Evolutionary conservation across 2,329 filamentous ascomycete species (phyloP), one percentile per base, ranked within the genome.

Genomic region (Diaporthe citri): DNA sequence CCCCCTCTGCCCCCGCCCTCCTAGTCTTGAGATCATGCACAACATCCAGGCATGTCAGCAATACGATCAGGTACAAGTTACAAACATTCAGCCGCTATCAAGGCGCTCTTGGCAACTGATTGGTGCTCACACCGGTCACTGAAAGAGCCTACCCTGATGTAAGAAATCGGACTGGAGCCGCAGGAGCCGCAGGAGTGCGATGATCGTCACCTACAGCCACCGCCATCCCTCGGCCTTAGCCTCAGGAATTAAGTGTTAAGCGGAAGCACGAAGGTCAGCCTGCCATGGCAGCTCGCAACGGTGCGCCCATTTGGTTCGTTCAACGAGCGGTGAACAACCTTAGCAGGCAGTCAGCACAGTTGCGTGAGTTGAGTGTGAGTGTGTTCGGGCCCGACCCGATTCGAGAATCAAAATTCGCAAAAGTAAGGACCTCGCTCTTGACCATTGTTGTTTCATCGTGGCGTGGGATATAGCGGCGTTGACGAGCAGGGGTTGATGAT

Each of bases 291-390:
- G 15, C 52, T 56, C 34, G 22, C 34, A 3, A 28, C 22, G 10
- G 22, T 41, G n/a, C 6, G 36, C 12, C 13, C 31, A 41, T 25
- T 25, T 28, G 57, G 57, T 28, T 25, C 12, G 17, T 28, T 28
- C 36, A 41, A 41, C 57, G 36, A 60, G 57, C 57, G 57, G 57
- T 60, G 57, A 60, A 60, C 13, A 41, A 28, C 22, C 36, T 41
- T 60, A 60, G 57, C 22, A 34, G 34, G 57, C 57, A 28, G 57
- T 60, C 36, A 60, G 57, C 57, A 60, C 36, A 60, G 57, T 22
- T 41, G 17, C 57, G 10, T 41, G 3, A 6, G 3, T 15, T 41
- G 34, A 41, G 12, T 12, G 28, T 4, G 36, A 20, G 57, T 59
- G 56, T 28, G n/a, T 34, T 31, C 36, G 57, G 57, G 1, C 5